These are phyloP conservation scores for Trichoderma oligosporum DNA, from an alignment of 2,329 filamentous ascomycete genomes.

Conservation along the genomic window DNA sequence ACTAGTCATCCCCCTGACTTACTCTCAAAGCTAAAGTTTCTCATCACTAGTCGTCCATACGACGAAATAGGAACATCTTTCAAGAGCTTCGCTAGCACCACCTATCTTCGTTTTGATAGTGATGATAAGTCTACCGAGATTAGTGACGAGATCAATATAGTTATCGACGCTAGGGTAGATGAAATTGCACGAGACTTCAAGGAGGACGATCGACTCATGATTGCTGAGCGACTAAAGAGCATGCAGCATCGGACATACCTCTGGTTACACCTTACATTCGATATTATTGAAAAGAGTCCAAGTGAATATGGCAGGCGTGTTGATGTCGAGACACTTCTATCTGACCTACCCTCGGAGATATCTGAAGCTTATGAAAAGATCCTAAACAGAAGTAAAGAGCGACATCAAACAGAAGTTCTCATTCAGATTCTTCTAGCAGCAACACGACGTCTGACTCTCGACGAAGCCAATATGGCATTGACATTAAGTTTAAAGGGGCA, in stretches of 20 bases:
- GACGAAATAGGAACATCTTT: conserved; percentile 24
- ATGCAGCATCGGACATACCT: conserved; percentile 38
- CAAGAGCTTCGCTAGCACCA: not conserved
- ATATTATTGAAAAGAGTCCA: conserved; percentile 27
- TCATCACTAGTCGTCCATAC: conserved; percentile 34
- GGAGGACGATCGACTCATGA: conserved; percentile 16
- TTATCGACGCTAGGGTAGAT: conserved; percentile 27
- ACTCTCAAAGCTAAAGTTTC: conserved; percentile 29
- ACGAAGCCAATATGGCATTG: conserved; percentile 10
- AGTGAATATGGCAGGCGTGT: conserved; percentile 17
- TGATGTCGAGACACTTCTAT: conserved; percentile 18
- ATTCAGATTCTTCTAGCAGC: not conserved
- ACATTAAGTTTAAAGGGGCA: not conserved
- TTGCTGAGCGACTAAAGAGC: conserved; percentile 29
- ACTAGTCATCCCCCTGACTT: not conserved
- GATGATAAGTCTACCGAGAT: conserved; percentile 30
- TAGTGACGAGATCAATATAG: conserved; percentile 31
- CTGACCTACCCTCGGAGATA: conserved; percentile 22
- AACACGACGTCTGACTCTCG: conserved; percentile 1
- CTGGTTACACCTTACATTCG: conserved; percentile 36
- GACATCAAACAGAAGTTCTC: not conserved
- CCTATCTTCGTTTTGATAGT: conserved; percentile 27
- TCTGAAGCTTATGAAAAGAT: conserved; percentile 28
- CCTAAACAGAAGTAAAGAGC: conserved; percentile 11
- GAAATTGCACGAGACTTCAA: conserved; percentile 23